Evolutionary conservation across 1,284 basidiomycete species (phyloP).

Genomic region (Wallemia hederae): DNA sequence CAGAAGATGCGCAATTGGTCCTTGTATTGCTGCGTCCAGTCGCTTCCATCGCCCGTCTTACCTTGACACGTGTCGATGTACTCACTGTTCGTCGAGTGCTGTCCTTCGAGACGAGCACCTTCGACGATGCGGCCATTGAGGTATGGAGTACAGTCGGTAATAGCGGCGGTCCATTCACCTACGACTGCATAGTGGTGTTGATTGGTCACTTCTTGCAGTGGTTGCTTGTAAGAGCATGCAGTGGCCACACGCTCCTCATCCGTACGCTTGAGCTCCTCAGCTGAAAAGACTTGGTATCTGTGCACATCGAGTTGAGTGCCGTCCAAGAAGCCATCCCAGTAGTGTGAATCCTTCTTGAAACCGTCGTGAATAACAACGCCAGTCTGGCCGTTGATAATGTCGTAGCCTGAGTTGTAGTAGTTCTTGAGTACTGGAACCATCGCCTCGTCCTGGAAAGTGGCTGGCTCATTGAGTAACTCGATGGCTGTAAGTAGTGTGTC

Average conservation of each 20-base stretch:
- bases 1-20: slow-evolving; percentile 28
- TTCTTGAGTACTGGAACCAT: slow-evolving; percentile 33
- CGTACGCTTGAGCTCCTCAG: slow-evolving; percentile 25
- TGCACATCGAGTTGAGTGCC: slow-evolving; percentile 60
- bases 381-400: slow-evolving; percentile 25
- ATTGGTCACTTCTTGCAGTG: slow-evolving; percentile 18
- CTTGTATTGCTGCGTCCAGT: slow-evolving; percentile 34
- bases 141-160: not conserved
- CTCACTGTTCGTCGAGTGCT: slow-evolving; percentile 18
- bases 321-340: slow-evolving; percentile 27
- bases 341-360: slow-evolving; percentile 34
- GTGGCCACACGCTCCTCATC: slow-evolving; percentile 29
- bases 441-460: slow-evolving; percentile 30
- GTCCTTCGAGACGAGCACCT: not conserved
- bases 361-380: slow-evolving; percentile 42
- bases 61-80: slow-evolving; percentile 23
- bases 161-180: not conserved
- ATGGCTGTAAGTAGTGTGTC: no score
- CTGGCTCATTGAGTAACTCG: slow-evolving; percentile 32
- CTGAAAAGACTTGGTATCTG: slow-evolving; percentile 48
- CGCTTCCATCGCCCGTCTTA: slow-evolving; percentile 27
- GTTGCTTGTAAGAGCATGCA: not conserved
- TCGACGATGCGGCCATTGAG: not conserved
- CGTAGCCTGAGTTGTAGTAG: slow-evolving; percentile 27
- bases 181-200: slow-evolving; percentile 26